Evolutionary conservation across 495 filamentous ascomycete genomes (phyloP).

Genomic region (Podospora didyma): DNA sequence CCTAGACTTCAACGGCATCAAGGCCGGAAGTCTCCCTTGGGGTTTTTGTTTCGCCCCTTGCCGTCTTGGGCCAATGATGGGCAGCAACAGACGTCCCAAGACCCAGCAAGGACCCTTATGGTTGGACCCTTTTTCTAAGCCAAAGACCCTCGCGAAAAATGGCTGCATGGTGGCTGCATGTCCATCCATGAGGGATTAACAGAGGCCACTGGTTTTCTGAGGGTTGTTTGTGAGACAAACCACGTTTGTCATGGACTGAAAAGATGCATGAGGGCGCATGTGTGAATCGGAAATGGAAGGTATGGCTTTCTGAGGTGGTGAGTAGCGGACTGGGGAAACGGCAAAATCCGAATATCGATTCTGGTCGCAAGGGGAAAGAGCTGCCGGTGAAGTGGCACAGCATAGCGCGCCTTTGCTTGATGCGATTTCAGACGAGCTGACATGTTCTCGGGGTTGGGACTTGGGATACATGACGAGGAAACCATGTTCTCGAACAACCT

Average conservation of each 20-base stretch:
- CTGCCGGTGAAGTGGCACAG: too few relatives aligned
- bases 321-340: too few relatives aligned
- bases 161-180: background rate
- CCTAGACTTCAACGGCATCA: background rate
- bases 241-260: too few relatives aligned
- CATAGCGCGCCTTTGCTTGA: too few relatives aligned
- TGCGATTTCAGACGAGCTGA: too few relatives aligned
- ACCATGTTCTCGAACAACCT: too few relatives aligned
- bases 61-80: background rate
- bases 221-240: background rate
- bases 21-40: background rate
- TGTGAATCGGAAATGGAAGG: background rate
- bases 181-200: conserved; percentile 10
- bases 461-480: too few relatives aligned
- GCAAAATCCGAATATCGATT: too few relatives aligned
- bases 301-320: too few relatives aligned
- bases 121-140: conserved; percentile 5
- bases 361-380: too few relatives aligned
- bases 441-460: too few relatives aligned
- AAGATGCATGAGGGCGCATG: too few relatives aligned
- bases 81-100: background rate
- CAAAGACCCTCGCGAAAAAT: conserved; percentile 3
- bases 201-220: background rate
- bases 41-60: background rate
- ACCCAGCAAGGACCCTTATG: background rate